Evolutionary conservation across 257 asterid genomes (phyloP).

Genomic region (Salvia rosmarinus): DNA sequence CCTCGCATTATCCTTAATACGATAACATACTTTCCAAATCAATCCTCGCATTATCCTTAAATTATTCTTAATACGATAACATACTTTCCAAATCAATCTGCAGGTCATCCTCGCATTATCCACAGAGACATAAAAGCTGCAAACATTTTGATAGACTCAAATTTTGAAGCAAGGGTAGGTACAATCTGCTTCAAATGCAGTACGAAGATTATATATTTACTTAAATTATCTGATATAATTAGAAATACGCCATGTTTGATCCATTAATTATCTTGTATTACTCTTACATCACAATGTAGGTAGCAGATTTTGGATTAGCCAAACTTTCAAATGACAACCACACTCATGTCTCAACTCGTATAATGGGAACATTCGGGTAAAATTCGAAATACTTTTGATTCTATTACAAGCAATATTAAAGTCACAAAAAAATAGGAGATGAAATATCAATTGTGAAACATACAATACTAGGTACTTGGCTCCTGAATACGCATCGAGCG

Average conservation of each 20-base stretch:
- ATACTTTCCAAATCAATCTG: no score
- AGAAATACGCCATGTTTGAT: no score
- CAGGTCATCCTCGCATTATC: constrained; percentile 94
- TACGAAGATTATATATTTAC: background rate
- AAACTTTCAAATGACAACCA: constrained; percentile 72
- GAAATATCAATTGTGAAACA: background rate
- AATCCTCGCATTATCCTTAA: no score
- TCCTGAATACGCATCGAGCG: constrained; percentile 94
- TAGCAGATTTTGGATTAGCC: constrained; percentile 95
- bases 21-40: no score
- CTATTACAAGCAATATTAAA: background rate
- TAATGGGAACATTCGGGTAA: constrained; percentile 98
- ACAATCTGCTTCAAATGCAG: background rate
- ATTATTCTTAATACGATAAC: no score
- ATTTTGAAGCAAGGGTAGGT: constrained; percentile 79
- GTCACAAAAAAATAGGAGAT: background rate
- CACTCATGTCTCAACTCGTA: constrained; percentile 92
- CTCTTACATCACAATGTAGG: constrained; percentile 42
- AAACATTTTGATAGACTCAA: constrained; percentile 66
- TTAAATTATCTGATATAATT: no score
- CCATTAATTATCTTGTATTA: background rate
- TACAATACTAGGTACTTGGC: constrained; percentile 70
- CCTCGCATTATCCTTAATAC: no score
- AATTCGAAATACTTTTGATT: background rate
- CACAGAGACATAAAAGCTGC: constrained; percentile 91